Conservation (phyloP, 805 yeast species). For the Helenozyma baotianmanensis region DNA sequence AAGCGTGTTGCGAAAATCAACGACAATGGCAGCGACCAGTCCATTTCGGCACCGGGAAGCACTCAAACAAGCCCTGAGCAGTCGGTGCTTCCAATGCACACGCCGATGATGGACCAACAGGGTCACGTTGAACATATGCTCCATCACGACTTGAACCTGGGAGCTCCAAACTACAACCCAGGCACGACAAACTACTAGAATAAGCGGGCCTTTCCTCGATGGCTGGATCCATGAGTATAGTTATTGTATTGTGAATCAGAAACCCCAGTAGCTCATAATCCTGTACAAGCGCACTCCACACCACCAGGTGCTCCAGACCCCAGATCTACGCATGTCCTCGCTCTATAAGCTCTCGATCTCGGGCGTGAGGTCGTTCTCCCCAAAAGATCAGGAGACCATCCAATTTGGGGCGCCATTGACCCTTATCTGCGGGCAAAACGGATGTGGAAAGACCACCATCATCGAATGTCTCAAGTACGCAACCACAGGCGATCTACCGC, state of each 20-base stretch:
- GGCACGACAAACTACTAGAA: too few relatives aligned
- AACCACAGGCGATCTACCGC: conserved; percentile 94
- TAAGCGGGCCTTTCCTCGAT: too few relatives aligned
- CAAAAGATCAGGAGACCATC: conserved; percentile 78
- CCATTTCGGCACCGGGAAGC: conserved; percentile 4
- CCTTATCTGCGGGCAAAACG: conserved; percentile 91
- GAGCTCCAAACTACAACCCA: too few relatives aligned
- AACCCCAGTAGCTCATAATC: too few relatives aligned
- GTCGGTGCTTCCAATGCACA: conserved; percentile 1
- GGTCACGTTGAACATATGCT: too few relatives aligned
- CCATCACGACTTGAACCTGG: too few relatives aligned
- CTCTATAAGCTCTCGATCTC: conserved; percentile 50
- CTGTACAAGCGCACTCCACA: too few relatives aligned
- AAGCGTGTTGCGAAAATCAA: conserved; percentile 8
- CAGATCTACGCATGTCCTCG: conserved; percentile 41
- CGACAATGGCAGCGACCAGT: conserved; percentile 1
- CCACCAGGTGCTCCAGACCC: too few relatives aligned
- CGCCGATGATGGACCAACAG: too few relatives aligned
- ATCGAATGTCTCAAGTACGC: conserved; percentile 92
- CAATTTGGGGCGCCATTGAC: conserved; percentile 90
- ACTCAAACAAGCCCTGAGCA: conserved; percentile 10
- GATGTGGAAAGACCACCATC: conserved; percentile 94
- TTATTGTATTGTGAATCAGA: too few relatives aligned
- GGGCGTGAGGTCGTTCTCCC: conserved; percentile 89
- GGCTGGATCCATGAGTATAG: too few relatives aligned